Conservation (phyloP, 768 basidiomycete genomes). For the Pulveroboletus ravenelii region DNA sequence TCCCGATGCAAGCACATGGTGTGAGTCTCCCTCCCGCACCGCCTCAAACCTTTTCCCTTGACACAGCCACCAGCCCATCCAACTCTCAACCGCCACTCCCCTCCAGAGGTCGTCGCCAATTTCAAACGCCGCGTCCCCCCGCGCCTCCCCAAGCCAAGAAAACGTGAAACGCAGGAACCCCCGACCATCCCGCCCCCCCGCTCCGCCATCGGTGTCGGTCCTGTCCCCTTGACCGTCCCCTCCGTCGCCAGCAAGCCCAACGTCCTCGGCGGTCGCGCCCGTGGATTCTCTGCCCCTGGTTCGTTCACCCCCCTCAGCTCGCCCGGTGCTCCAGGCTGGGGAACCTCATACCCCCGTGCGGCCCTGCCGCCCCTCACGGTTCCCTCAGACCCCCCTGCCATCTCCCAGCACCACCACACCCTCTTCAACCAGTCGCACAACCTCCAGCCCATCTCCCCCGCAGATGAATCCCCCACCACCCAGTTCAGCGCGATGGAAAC, state of each 20-base stretch:
- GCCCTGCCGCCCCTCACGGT: slow-evolving; percentile 80
- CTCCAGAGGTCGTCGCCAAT: slow-evolving; percentile 85
- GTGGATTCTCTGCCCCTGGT: slow-evolving; percentile 82
- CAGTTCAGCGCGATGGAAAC: slow-evolving; percentile 40
- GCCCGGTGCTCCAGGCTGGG: slow-evolving; percentile 54
- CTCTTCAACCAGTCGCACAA: slow-evolving; percentile 55
- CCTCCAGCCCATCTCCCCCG: slow-evolving; percentile 63
- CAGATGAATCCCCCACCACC: slow-evolving; percentile 61
- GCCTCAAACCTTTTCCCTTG: slow-evolving; percentile 13
- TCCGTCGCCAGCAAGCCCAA: slow-evolving; percentile 29
- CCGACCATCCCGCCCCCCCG: slow-evolving; percentile 70
- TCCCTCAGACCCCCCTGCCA: slow-evolving; percentile 65
- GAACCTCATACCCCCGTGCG: slow-evolving; percentile 52
- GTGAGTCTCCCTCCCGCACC: slow-evolving; percentile 46
- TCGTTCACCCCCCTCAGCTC: slow-evolving; percentile 71
- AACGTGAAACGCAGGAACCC: slow-evolving; percentile 68
- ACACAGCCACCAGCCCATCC: slow-evolving; percentile 65
- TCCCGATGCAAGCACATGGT: slow-evolving; percentile 96
- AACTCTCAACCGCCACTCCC: slow-evolving; percentile 85
- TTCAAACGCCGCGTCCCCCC: slow-evolving; percentile 96
- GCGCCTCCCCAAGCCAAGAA: slow-evolving; percentile 82
- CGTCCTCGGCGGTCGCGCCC: slow-evolving; percentile 52
- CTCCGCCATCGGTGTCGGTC: slow-evolving; percentile 66
- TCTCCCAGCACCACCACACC: slow-evolving; percentile 48
- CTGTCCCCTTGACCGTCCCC: slow-evolving; percentile 62